phyloP scores from a whole-genome alignment of 1,284 basidiomycete species.

The Cryptococcus neoformans region DNA sequence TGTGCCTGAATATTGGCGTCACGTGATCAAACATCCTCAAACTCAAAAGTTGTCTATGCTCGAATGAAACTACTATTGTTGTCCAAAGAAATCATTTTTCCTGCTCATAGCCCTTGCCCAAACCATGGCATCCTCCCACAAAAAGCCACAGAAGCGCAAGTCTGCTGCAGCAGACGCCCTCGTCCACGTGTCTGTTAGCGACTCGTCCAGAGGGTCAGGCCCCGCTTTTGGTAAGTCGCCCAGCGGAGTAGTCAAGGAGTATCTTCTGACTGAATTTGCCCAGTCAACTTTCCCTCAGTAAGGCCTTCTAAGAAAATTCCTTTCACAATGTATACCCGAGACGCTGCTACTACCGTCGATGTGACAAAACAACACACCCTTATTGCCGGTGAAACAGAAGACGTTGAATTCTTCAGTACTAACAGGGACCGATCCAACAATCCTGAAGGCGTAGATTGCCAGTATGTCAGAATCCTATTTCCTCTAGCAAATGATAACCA shows the following conservation, averaged over 20 bases:
- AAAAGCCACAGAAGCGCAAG: slow-evolving; percentile 36
- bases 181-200: slow-evolving; percentile 1
- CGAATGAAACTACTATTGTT: neutral
- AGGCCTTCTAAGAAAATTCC: slow-evolving; percentile 60
- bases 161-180: slow-evolving; percentile 18
- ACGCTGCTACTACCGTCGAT: slow-evolving; percentile 35
- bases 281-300: slow-evolving; percentile 73
- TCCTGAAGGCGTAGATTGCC: slow-evolving; percentile 53
- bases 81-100: neutral
- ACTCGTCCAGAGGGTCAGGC: slow-evolving; percentile 52
- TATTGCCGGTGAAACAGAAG: slow-evolving; percentile 68
- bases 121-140: slow-evolving; percentile 16
- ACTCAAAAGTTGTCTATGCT: slow-evolving; percentile 6
- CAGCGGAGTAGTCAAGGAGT: slow-evolving; percentile 4
- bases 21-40: slow-evolving; percentile 1
- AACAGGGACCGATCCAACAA: slow-evolving; percentile 50
- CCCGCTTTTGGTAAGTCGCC: slow-evolving; percentile 66
- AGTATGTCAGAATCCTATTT: slow-evolving; percentile 9
- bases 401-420: slow-evolving; percentile 60
- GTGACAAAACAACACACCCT: slow-evolving; percentile 57
- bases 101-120: neutral
- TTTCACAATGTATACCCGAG: slow-evolving; percentile 62
- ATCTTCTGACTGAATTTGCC: neutral
- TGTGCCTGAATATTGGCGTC: neutral
- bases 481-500: neutral